Conservation (phyloP, 2,329 filamentous ascomycete species). For the Botrytis byssoidea region DNA sequence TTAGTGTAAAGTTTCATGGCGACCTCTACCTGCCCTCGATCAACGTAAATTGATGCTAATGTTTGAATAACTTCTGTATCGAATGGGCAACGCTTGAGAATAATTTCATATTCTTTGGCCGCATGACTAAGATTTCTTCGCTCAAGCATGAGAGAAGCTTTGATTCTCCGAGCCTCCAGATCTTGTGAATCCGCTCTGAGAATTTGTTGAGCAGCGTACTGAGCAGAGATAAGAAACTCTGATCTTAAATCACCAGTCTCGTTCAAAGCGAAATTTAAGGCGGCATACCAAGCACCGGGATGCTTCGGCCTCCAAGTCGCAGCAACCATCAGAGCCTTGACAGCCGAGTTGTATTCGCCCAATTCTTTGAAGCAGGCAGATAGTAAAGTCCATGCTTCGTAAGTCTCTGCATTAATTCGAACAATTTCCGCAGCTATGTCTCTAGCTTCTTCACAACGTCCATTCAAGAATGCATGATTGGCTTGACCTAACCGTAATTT, state of each 20-base stretch:
- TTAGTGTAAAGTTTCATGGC: constrained; percentile 40
- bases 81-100: constrained; percentile 49
- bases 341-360: constrained; percentile 55
- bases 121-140: constrained; percentile 54
- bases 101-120: constrained; percentile 55
- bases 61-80: constrained; percentile 44
- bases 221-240: constrained; percentile 53
- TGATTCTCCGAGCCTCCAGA: constrained; percentile 56
- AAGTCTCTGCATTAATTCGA: constrained; percentile 65
- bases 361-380: constrained; percentile 61
- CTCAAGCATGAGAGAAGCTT: constrained; percentile 57
- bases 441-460: constrained; percentile 59
- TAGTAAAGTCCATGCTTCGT: constrained; percentile 63
- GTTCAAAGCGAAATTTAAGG: constrained; percentile 56
- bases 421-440: constrained; percentile 62
- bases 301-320: constrained; percentile 63
- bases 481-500: constrained; percentile 65
- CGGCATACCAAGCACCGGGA: constrained; percentile 56
- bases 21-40: constrained; percentile 36
- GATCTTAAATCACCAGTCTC: constrained; percentile 47
- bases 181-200: constrained; percentile 54
- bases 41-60: constrained; percentile 40
- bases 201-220: constrained; percentile 59
- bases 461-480: constrained; percentile 64
- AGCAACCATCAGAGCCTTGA: constrained; percentile 60